Evolutionary conservation across 306 rosid genomes (phyloP), one percentile per base, ranked within the genome.

Genomic region (Nissolia schottii): DNA sequence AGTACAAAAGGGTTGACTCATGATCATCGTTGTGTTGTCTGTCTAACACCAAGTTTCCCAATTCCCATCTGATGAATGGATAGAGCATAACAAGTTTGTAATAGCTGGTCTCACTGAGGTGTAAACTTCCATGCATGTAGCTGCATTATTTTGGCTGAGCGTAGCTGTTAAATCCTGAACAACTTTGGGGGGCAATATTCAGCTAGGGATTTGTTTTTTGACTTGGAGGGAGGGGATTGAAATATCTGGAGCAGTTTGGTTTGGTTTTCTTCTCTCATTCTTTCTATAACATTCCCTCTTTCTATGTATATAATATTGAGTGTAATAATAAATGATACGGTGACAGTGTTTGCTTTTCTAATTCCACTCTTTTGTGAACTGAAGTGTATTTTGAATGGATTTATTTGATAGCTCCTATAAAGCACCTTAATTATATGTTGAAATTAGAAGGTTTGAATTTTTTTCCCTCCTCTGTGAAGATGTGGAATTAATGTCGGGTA

Each of bases 111-210:
- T 66, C 76, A 38, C 54, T 40, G 37, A 28, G 74, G 70, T 29
- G 46, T 24, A 67, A 62, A 58, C 83, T 68, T 51, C 25, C 11
- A 67, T 80, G 70, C 70, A 68, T 73, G 74, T 56, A 60, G 79
- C 75, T 57, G 82, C 80, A 48, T 70, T 79, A 70, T 74, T 81
- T 76, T 73, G 40, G 77, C 80, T 61, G 80, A 77, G 85, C 75
- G 77, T 85, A 79, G 81, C 78, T 79, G 45, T 84, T 55, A 79
- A 81, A 77, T 59, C 64, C 78, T 74, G 77, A 77, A 86, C 84
- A 76, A 78, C 78, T 77, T 68, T 77, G 75, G 77, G 87, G 79
- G 79, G 71, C 77, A 78, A 70, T 83, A 75, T 76, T 72, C 83
- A 53, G 59, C 81, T 80, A 70, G 57, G 84, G 77, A 77, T 68